phyloP scores from a whole-genome alignment of 805 yeast species.

The Metschnikowia lochheadii region DNA sequence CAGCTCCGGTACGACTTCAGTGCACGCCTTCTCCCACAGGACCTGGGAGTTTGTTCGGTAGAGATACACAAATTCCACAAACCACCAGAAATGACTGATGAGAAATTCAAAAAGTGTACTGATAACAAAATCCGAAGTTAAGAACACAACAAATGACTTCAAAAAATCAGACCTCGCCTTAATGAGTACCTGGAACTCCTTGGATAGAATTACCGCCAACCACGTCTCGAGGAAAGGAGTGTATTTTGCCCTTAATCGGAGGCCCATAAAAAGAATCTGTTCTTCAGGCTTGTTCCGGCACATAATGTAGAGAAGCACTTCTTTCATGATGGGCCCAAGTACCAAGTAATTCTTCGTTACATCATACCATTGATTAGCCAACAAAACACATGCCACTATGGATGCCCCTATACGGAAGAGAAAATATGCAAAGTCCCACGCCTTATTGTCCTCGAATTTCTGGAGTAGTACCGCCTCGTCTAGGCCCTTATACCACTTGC shows the following conservation, averaged over 20 bases:
- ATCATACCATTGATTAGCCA: conserved; percentile 12
- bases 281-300: conserved; percentile 43
- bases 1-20: background rate
- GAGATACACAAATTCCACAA: conserved; percentile 18
- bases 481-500: conserved; percentile 10
- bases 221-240: conserved; percentile 29
- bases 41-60: background rate
- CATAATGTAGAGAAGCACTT: conserved; percentile 42
- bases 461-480: conserved; percentile 18
- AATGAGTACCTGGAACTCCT: conserved; percentile 10
- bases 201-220: conserved; percentile 10
- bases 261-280: conserved; percentile 36
- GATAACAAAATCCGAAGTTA: conserved; percentile 12
- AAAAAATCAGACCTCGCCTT: background rate
- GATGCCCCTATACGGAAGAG: conserved; percentile 23
- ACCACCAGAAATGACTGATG: conserved; percentile 36
- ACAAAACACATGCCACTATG: conserved; percentile 19
- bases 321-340: conserved; percentile 37
- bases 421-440: conserved; percentile 31
- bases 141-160: conserved; percentile 6
- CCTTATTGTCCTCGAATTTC: conserved; percentile 17
- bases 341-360: conserved; percentile 19
- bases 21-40: background rate
- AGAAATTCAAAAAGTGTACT: conserved; percentile 15
- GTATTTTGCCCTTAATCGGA: conserved; percentile 41